Conservation (phyloP, 108 stramenopile species). For the Fistulifera pelliculosa region DNA sequence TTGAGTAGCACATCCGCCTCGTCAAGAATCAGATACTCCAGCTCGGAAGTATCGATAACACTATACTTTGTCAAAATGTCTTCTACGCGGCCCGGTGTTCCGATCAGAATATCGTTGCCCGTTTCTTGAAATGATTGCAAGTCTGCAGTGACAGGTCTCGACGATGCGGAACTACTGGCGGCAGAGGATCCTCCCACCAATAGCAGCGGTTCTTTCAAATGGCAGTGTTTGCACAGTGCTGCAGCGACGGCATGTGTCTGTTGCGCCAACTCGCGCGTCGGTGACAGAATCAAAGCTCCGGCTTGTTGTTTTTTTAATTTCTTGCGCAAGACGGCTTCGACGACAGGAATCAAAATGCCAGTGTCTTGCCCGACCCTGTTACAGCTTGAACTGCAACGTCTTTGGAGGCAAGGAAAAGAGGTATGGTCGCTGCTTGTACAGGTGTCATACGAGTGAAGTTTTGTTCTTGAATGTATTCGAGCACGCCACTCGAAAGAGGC, state of each 20-base stretch:
- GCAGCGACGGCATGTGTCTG: slow-evolving; percentile 76
- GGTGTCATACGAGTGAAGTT: slow-evolving; percentile 80
- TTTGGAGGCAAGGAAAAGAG: slow-evolving; percentile 89
- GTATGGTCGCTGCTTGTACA: slow-evolving; percentile 91
- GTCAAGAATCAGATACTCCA: slow-evolving; percentile 91
- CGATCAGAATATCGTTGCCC: slow-evolving; percentile 85
- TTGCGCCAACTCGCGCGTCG: slow-evolving; percentile 92
- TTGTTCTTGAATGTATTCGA: slow-evolving; percentile 47
- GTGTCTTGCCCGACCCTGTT: slow-evolving; percentile 95
- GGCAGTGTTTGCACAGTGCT: slow-evolving; percentile 43
- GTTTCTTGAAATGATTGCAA: slow-evolving; percentile 52
- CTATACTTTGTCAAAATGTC: slow-evolving; percentile 83
- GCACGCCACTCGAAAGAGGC: slow-evolving; percentile 41
- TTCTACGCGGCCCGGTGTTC: slow-evolving; percentile 92
- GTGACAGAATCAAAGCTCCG: slow-evolving; percentile 78
- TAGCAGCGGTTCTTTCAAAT: slow-evolving; percentile 51
- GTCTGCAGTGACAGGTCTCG: slow-evolving; percentile 72
- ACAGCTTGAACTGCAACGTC: slow-evolving; percentile 97
- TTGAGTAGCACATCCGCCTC: slow-evolving; percentile 94
- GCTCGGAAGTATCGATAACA: slow-evolving; percentile 63
- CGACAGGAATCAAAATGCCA: slow-evolving; percentile 93
- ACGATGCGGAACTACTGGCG: slow-evolving; percentile 15
- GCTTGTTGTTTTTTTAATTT: slow-evolving; percentile 50
- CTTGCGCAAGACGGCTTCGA: slow-evolving; percentile 81
- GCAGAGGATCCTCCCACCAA: slow-evolving; percentile 56